phyloP scores from a whole-genome alignment of 805 yeast species.

The Teunomyces panamensis region DNA sequence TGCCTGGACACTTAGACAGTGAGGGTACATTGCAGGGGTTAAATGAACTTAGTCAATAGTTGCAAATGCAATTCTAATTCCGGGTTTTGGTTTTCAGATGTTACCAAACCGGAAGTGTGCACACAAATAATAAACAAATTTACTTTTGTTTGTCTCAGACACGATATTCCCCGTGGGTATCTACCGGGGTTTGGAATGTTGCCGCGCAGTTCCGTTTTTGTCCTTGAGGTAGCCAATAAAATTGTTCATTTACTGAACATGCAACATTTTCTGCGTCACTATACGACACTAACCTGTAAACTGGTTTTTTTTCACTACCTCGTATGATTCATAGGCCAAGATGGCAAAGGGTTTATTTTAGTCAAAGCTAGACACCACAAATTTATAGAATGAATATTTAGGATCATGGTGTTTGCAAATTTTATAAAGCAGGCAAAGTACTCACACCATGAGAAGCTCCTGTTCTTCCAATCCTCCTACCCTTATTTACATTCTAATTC shows the following conservation, averaged over 20 bases:
- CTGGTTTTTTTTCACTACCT: constrained; percentile 4
- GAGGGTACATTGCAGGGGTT: too few relatives aligned
- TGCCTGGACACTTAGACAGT: too few relatives aligned
- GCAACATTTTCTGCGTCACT: background rate
- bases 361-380: background rate
- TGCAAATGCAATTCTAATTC: too few relatives aligned
- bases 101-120: too few relatives aligned
- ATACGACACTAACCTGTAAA: background rate
- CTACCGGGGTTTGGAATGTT: background rate
- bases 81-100: too few relatives aligned
- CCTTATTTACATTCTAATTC: constrained; percentile 17
- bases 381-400: background rate
- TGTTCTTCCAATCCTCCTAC: constrained; percentile 24
- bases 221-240: background rate
- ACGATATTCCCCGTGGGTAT: background rate
- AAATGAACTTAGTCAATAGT: too few relatives aligned
- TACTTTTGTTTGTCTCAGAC: background rate
- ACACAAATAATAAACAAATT: too few relatives aligned
- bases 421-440: constrained; percentile 15
- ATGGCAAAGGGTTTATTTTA: background rate
- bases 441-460: constrained; percentile 16
- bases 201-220: background rate
- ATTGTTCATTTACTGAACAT: background rate
- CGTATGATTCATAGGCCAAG: background rate
- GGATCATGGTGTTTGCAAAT: constrained; percentile 11